Percentiles rank a stretch among this genome's conserved stretches.
Evolutionary conservation across 805 yeast genomes (phyloP).

Genomic region (Yarrowia bubula): DNA sequence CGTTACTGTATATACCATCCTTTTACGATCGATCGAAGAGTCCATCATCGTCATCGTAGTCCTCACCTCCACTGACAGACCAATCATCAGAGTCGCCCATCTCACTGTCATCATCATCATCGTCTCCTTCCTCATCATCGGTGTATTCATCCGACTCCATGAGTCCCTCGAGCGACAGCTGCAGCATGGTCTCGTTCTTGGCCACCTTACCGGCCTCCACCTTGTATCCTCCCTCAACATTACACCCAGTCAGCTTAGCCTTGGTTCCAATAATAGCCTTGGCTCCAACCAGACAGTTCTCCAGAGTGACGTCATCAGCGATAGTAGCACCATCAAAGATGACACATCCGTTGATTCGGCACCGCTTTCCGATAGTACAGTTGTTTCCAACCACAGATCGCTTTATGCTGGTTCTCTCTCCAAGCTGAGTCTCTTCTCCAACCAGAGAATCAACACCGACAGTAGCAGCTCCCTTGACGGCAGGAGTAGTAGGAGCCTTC

Average conservation of each 20-base stretch:
- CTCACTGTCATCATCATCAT: constrained; percentile 32
- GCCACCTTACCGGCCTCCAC: constrained; percentile 53
- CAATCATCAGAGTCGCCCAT: constrained; percentile 32
- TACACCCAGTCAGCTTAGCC: constrained; percentile 71
- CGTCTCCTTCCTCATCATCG: constrained; percentile 30
- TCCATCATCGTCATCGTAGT: constrained; percentile 50
- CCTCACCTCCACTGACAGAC: constrained; percentile 38
- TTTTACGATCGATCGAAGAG: constrained; percentile 51
- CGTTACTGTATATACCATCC: neutral
- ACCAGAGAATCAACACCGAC: constrained; percentile 85
- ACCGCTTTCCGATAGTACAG: constrained; percentile 78
- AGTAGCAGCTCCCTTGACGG: constrained; percentile 51
- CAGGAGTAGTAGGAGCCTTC: constrained; percentile 26
- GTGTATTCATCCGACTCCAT: constrained; percentile 35
- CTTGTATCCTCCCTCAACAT: constrained; percentile 74
- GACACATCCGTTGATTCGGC: constrained; percentile 84
- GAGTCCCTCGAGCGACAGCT: constrained; percentile 40
- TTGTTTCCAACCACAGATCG: constrained; percentile 74
- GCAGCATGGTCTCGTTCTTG: constrained; percentile 40
- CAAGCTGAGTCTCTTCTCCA: constrained; percentile 64
- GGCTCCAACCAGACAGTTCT: constrained; percentile 83
- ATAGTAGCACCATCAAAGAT: constrained; percentile 66
- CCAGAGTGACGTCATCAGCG: constrained; percentile 69
- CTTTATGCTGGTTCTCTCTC: constrained; percentile 83
- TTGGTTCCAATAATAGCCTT: constrained; percentile 62